Evolutionary conservation across 1,284 basidiomycete species (phyloP).

Genomic region (Lignosus rhinocerotis): DNA sequence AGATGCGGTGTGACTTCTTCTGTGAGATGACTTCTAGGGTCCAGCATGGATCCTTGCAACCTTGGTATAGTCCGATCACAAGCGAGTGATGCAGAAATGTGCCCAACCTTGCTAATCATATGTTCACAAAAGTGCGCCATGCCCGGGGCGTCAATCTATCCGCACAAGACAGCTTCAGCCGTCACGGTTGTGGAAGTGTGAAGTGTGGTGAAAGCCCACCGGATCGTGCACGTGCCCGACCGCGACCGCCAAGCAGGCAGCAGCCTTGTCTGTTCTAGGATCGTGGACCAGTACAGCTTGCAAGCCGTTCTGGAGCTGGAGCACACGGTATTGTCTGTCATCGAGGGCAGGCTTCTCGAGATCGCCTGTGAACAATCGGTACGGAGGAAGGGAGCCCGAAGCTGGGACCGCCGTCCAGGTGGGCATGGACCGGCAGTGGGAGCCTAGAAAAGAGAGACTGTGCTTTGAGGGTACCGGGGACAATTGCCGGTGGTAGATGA

Average conservation of each 20-base stretch:
- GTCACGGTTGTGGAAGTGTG: neutral
- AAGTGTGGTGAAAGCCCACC: slow-evolving; percentile 31
- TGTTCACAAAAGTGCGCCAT: slow-evolving; percentile 65
- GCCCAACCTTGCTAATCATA: slow-evolving; percentile 42
- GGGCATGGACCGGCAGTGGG: slow-evolving; percentile 12
- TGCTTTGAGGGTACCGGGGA: slow-evolving; percentile 20
- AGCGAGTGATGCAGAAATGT: neutral
- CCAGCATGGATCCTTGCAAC: neutral
- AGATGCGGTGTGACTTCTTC: too few species aligned
- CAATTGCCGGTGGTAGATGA: slow-evolving; percentile 12
- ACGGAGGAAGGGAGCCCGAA: slow-evolving; percentile 18
- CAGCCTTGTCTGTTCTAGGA: slow-evolving; percentile 62
- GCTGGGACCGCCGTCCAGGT: slow-evolving; percentile 18
- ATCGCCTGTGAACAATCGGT: slow-evolving; percentile 23
- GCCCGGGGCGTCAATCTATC: slow-evolving; percentile 42
- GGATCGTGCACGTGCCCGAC: slow-evolving; percentile 69
- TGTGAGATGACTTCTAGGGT: too few species aligned
- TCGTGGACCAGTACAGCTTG: slow-evolving; percentile 63
- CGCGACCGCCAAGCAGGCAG: slow-evolving; percentile 63
- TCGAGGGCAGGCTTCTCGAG: slow-evolving; percentile 49
- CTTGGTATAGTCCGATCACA: neutral
- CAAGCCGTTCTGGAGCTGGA: slow-evolving; percentile 62
- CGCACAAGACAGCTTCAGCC: neutral
- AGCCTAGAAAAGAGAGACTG: slow-evolving; percentile 8
- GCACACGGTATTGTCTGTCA: slow-evolving; percentile 47